These are phyloP conservation scores for Calonectria leucothoes DNA, from an alignment of 2,329 filamentous ascomycete genomes.

Conservation along the genomic window DNA sequence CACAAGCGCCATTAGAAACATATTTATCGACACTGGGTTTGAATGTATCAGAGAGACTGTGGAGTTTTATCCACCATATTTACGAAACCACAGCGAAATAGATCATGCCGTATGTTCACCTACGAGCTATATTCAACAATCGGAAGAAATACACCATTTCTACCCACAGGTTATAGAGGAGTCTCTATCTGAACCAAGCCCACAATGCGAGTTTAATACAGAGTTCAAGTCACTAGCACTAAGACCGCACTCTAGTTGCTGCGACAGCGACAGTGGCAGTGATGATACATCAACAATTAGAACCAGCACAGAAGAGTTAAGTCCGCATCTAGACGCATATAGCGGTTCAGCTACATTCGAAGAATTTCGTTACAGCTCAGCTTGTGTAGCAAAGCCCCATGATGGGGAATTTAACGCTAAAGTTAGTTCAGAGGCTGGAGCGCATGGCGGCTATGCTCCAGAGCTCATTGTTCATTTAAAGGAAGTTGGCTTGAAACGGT, in stretches of 20 bases:
- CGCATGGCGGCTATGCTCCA: too few relatives aligned
- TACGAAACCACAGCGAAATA: rapidly evolving
- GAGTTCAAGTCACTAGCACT: neutral
- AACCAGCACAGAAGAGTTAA: neutral
- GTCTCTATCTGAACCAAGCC: neutral
- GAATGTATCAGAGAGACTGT: neutral
- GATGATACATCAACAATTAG: neutral
- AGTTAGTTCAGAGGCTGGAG: neutral
- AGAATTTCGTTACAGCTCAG: neutral
- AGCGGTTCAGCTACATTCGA: rapidly evolving
- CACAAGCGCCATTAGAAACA: neutral
- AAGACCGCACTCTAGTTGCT: neutral
- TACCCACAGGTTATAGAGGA: neutral
- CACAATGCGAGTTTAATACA: neutral
- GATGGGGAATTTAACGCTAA: neutral
- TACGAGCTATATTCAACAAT: too few relatives aligned
- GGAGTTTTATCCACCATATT: too few relatives aligned
- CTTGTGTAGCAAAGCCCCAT: too few relatives aligned
- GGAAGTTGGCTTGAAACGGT: neutral
- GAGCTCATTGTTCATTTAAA: neutral
- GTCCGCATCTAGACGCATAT: neutral
- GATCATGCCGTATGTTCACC: too few relatives aligned
- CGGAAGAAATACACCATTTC: neutral
- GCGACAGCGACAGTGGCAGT: neutral
- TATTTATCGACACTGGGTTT: neutral